phyloP scores from a whole-genome alignment of 2,329 filamentous ascomycete genomes.

The Ophiocordyceps unilateralis region DNA sequence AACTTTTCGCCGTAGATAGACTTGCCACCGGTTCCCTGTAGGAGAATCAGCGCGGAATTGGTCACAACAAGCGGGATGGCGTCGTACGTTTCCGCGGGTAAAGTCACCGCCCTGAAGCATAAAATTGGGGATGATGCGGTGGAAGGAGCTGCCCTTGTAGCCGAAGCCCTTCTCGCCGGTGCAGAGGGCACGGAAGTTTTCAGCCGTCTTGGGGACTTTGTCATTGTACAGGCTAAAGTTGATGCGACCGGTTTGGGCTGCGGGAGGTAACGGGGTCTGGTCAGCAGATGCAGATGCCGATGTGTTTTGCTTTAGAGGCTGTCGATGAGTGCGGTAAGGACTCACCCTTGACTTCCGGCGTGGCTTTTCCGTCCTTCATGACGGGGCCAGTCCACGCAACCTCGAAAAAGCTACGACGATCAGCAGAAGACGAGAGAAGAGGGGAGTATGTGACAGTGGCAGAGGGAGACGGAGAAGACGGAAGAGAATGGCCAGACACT shows the following conservation, averaged over 20 bases:
- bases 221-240: constrained; percentile 79
- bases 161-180: constrained; percentile 66
- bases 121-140: constrained; percentile 84
- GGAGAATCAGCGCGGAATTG: constrained; percentile 3
- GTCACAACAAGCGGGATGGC: not conserved
- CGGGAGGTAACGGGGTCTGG: too few relatives aligned
- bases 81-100: constrained; percentile 71
- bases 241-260: constrained; percentile 63
- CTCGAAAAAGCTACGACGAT: constrained; percentile 46
- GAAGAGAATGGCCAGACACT: constrained; percentile 23
- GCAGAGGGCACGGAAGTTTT: constrained; percentile 77
- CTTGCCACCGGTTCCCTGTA: constrained; percentile 72
- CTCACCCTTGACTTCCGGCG: constrained; percentile 42
- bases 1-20: constrained; percentile 96
- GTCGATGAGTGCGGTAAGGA: too few relatives aligned
- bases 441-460: not conserved
- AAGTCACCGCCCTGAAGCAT: constrained; percentile 97
- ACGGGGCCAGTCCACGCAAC: constrained; percentile 55
- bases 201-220: constrained; percentile 70
- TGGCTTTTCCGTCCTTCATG: constrained; percentile 41
- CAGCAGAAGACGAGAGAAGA: not conserved
- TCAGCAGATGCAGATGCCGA: constrained; percentile 2
- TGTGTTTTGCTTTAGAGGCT: too few relatives aligned
- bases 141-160: constrained; percentile 71
- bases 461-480: constrained; percentile 2